Percentiles rank a stretch among this genome's conserved stretches.
Conservation (phyloP, 176 grass and related monocot species). For the Poa annua region DNA sequence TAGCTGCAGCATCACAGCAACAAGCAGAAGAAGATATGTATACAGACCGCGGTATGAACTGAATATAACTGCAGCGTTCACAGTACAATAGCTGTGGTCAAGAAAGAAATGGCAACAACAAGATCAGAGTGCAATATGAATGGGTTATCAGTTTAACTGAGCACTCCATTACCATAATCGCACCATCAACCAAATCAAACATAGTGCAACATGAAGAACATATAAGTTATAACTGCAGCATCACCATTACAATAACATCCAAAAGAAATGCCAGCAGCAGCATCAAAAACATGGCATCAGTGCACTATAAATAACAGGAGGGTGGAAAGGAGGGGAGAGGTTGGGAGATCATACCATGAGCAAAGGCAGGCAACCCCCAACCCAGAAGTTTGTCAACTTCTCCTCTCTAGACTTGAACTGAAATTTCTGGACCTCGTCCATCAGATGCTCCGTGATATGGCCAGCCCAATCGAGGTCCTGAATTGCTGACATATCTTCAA, state of each 20-base stretch:
- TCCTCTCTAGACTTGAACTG: conserved; percentile 21
- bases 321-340: background rate
- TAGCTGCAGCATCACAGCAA: background rate
- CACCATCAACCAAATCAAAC: background rate
- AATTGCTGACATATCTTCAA: conserved; percentile 16
- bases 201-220: background rate
- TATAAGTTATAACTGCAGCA: background rate
- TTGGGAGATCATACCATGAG: background rate
- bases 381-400: conserved; percentile 10
- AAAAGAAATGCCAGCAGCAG: conserved; percentile 12
- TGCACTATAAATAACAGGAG: conserved; percentile 5
- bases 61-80: background rate
- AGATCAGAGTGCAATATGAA: background rate
- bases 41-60: background rate
- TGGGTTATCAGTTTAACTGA: background rate
- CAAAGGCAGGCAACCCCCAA: conserved; percentile 15
- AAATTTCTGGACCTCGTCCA: conserved; percentile 28
- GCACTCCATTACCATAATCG: background rate
- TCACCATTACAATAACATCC: background rate
- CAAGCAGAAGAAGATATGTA: background rate
- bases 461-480: conserved; percentile 17
- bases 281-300: background rate
- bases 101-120: background rate
- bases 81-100: background rate
- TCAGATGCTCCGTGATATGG: conserved; percentile 22